Base-by-base conservation (phyloP, 352 stramenopile genomes). In the Pythium biforme region DNA sequence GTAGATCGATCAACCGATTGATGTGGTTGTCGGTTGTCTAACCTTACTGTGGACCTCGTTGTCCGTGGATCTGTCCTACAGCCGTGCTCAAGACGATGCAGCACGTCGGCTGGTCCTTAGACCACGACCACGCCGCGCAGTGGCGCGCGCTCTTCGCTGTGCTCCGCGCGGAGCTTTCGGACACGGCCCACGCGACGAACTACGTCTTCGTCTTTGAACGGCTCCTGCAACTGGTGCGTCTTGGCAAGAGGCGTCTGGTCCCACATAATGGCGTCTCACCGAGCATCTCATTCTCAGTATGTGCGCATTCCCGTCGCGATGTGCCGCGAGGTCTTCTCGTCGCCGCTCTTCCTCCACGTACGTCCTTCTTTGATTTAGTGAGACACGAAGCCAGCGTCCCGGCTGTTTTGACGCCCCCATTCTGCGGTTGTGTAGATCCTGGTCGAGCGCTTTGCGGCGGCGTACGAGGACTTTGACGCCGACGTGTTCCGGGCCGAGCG, bases 401-500 rank as follows among this genome's bases (percentile, higher is more conserved):
- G n/a, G n/a, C n/a, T n/a, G n/a, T n/a, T n/a, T n/a, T n/a, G n/a
- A n/a, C n/a, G n/a, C n/a, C n/a, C n/a, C 26, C 4, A 22, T 52
- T 52, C n/a, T 52, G 0, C 14, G 37, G 7, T 52, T 23, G 14
- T 19, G 4, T 23, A 93, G 84, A 60, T 92, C 29, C 48, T 88
- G 34, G 79, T 87, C 4, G 69, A 89, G 57, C 74, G 82, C n/a
- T 81, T 91, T 31, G 79, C 76, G 1, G 66, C 69, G 20, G 72
- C 73, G 15, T 85, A 86, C 57, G 68, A 76, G 27, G 69, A 69
- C 2, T 73, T 81, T 46, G 74, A 89, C 48, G 69, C 66, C 12
- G 81, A 88, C 22, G 47, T 86, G 15, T 94, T 94, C 55, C 88
- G 85, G 45, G 54, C 87, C 15, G 81, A 94, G 53, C 83, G 79